Evolutionary conservation across 129 eudicot species (phyloP).

Genomic region (Oenanthe sinensis): DNA sequence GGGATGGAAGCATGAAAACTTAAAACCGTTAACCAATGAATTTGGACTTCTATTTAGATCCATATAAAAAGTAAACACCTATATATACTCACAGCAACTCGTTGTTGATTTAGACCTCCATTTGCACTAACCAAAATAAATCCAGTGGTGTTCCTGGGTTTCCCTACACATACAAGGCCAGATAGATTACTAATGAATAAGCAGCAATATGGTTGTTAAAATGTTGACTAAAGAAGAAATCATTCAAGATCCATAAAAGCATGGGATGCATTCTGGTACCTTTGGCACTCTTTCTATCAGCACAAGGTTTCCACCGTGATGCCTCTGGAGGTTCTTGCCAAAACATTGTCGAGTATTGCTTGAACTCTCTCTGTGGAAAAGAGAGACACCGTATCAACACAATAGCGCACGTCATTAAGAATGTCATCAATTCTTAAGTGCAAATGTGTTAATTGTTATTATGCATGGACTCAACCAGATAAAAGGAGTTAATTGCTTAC

Average conservation of each 20-base stretch:
- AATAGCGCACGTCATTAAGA: background rate
- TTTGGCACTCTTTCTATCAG: slow-evolving; percentile 41
- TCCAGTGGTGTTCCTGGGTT: slow-evolving; percentile 44
- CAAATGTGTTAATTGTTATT: background rate
- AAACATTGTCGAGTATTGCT: slow-evolving; percentile 37
- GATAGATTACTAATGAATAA: slow-evolving; percentile 1
- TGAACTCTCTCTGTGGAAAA: slow-evolving; percentile 39
- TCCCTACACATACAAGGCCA: slow-evolving; percentile 57
- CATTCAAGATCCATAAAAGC: background rate
- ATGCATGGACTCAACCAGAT: background rate
- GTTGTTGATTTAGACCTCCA: slow-evolving; percentile 97
- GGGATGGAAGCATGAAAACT: background rate
- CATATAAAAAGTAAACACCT: background rate
- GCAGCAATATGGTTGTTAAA: background rate
- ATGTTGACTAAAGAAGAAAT: background rate
- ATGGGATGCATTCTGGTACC: slow-evolving; percentile 22
- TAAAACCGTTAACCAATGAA: background rate
- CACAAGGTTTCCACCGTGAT: slow-evolving; percentile 82
- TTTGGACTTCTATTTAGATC: background rate
- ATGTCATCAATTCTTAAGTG: background rate
- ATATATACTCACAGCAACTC: slow-evolving; percentile 84
- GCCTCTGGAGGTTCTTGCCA: slow-evolving; percentile 71
- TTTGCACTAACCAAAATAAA: slow-evolving; percentile 83
- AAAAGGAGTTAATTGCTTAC: slow-evolving; percentile 22
- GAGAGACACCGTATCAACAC: background rate